phyloP scores from a whole-genome alignment of 441 rosid species.

The Corymbia citriodora region DNA sequence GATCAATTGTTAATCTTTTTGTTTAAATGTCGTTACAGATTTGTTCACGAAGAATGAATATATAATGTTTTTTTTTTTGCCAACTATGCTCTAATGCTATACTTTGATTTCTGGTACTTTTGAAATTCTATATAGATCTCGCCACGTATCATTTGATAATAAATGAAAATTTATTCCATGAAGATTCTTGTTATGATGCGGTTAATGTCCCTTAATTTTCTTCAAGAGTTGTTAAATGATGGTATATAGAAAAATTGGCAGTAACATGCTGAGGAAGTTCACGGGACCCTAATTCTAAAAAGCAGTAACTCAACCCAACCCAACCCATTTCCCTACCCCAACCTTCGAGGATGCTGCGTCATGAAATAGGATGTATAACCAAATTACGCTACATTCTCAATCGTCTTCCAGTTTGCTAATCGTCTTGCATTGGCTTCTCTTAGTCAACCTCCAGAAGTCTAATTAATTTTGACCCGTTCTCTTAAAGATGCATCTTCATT shows the following conservation, averaged over 20 bases:
- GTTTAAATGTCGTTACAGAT: too few relatives aligned
- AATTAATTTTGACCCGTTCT: neutral
- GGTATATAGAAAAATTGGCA: neutral
- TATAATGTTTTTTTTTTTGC: too few relatives aligned
- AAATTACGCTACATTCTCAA: neutral
- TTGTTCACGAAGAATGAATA: too few relatives aligned
- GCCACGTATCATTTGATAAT: too few relatives aligned
- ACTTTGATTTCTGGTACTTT: too few relatives aligned
- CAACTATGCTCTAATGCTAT: too few relatives aligned
- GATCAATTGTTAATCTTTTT: too few relatives aligned
- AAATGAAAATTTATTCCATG: neutral
- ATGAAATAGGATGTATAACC: neutral
- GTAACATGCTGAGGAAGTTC: neutral
- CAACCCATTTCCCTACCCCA: neutral
- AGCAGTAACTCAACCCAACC: neutral
- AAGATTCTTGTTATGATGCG: neutral
- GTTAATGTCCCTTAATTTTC: neutral
- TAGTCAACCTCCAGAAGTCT: neutral
- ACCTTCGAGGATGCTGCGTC: neutral
- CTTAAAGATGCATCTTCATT: neutral
- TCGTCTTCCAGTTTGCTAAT: neutral
- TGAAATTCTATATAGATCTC: too few relatives aligned
- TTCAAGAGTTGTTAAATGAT: neutral
- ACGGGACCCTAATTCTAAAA: neutral
- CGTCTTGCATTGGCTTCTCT: neutral